Evolutionary conservation across 345 rosid species (phyloP), one percentile per base, ranked within the genome.

Genomic region (Brassica juncea): DNA sequence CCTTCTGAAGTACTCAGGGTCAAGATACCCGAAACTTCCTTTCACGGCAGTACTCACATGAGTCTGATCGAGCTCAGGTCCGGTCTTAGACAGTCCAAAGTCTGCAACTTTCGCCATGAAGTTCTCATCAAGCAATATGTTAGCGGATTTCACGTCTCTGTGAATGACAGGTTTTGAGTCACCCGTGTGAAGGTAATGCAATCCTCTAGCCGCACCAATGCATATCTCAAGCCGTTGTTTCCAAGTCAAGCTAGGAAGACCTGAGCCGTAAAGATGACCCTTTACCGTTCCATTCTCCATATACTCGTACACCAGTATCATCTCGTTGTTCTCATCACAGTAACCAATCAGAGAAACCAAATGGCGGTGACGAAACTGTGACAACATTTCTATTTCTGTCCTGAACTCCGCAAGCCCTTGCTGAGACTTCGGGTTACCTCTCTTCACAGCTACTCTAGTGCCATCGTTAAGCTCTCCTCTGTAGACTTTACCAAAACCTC

Each of bases 351-450:
- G 76, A 49, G 87, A 88, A 54, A 88, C 87, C 64, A 88, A 66
- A 75, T 88, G 86, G 0, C 82, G 70, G 78, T 86, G 88, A 21
- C 89, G 84, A 39, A 86, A 83, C 75, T 84, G 87, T 6, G 89
- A 88, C 25, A 88, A 80, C 87, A 86, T 83, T 68, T 85, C 84
- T 9, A 88, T 86, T 62, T 88, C 89, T 0, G 89, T 88, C 86
- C 52, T 71, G 83, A 88, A 88, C 52, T 85, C 88, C 0, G 83
- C 83, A 19, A 75, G 85, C 2, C 91, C 89, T 74, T 85, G 89
- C 74, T 84, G 88, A 30, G 91, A 88, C 32, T 83, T 82, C 0
- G 84, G 86, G 31, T 86, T 83, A 32, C 87, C 68, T 44, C 88
- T 85, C 69, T 88, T 88, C 57, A 86, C 84, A 63, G 91, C 91